Evolutionary conservation across 176 grass and related monocot genomes (phyloP).

Genomic region (Carex myosuroides): DNA sequence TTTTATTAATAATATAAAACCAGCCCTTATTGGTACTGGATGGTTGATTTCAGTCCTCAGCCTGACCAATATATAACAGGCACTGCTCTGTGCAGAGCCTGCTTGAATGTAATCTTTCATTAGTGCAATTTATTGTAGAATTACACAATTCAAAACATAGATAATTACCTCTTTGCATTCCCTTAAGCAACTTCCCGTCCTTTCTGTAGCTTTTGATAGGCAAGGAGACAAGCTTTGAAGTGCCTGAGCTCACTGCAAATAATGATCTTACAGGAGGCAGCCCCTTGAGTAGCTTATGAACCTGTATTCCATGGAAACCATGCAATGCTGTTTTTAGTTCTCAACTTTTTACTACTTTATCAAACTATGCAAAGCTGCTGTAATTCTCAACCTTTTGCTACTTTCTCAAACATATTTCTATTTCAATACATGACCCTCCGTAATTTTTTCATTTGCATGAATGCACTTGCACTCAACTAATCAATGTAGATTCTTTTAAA

Average conservation of each 20-base stretch:
- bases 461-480: too few relatives aligned
- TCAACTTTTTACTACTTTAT: background rate
- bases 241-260: constrained; percentile 82
- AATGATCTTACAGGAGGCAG: constrained; percentile 87
- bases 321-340: background rate
- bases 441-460: too few relatives aligned
- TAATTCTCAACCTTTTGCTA: background rate
- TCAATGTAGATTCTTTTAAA: background rate
- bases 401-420: background rate
- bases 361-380: background rate
- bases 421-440: background rate
- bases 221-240: constrained; percentile 82
- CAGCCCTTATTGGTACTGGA: background rate
- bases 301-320: constrained; percentile 36
- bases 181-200: constrained; percentile 95
- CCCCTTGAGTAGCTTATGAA: constrained; percentile 92
- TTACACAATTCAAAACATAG: background rate
- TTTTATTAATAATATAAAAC: background rate
- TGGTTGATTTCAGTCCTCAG: background rate
- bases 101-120: background rate
- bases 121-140: background rate
- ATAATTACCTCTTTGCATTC: constrained; percentile 91
- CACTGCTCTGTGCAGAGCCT: background rate
- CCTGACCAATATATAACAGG: background rate
- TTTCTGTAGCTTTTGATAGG: constrained; percentile 93